Percentiles rank a stretch among this genome's conserved stretches.
phyloP scores from a whole-genome alignment of 108 stramenopile genomes.

The Nannochloropsis oceanica region DNA sequence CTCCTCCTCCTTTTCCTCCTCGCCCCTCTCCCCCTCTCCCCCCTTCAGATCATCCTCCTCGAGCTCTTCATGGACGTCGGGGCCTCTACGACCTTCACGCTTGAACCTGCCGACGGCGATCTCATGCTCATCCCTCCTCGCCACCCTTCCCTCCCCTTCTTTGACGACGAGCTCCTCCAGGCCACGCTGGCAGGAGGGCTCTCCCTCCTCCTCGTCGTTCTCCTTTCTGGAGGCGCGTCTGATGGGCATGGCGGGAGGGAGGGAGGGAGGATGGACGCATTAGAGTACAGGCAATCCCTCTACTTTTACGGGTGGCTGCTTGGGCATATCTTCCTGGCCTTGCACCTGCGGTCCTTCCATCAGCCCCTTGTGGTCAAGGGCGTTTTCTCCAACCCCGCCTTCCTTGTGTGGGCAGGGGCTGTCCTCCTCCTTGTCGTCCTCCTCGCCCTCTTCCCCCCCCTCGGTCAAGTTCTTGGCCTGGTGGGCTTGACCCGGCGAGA shows the following conservation, averaged over 20 bases:
- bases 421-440: background rate
- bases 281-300: background rate
- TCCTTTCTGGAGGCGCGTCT: background rate
- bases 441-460: background rate
- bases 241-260: background rate
- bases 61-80: constrained; percentile 45
- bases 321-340: background rate
- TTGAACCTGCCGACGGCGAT: constrained; percentile 44
- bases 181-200: background rate
- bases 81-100: constrained; percentile 50
- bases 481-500: background rate
- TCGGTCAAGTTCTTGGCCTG: background rate
- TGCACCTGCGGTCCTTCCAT: background rate
- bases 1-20: background rate
- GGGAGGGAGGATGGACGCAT: background rate
- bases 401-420: background rate
- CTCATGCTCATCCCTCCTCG: constrained; percentile 49
- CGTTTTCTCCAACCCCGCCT: background rate
- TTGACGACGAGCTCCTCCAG: background rate
- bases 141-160: constrained; percentile 27
- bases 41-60: background rate
- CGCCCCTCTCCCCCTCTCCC: background rate
- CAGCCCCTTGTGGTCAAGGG: background rate
- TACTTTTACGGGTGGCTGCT: background rate
- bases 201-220: background rate